These are phyloP conservation scores for Meyerozyma athensensis DNA, from an alignment of 1,139 yeast genomes.

Conservation along the genomic window DNA sequence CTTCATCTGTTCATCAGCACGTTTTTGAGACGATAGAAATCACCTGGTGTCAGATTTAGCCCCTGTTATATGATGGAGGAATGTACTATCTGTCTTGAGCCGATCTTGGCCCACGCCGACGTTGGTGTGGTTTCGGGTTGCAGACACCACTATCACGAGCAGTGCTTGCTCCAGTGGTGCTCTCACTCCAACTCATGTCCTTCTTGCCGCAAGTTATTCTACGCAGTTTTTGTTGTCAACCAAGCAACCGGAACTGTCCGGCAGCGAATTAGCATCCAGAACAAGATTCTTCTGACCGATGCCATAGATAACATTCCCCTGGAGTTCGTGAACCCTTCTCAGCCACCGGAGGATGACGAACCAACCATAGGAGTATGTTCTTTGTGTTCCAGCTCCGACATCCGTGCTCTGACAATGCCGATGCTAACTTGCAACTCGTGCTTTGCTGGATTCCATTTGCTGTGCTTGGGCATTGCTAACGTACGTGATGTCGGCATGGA, in stretches of 20 bases:
- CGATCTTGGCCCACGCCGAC: constrained; percentile 16
- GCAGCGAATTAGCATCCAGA: constrained; percentile 21
- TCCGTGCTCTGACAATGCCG: constrained; percentile 15
- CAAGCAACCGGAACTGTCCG: constrained; percentile 8
- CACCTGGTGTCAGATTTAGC: background rate
- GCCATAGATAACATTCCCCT: constrained; percentile 38
- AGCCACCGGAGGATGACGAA: constrained; percentile 6
- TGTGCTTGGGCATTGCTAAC: constrained; percentile 27
- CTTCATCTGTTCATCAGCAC: too few species aligned
- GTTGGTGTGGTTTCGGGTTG: constrained; percentile 41
- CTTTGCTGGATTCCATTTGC: constrained; percentile 30
- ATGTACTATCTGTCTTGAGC: constrained; percentile 50
- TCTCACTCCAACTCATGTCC: constrained; percentile 49
- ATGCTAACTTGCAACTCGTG: constrained; percentile 32
- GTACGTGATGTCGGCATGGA: background rate
- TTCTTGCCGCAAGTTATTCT: constrained; percentile 40
- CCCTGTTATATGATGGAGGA: constrained; percentile 19
- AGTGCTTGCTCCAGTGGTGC: constrained; percentile 47
- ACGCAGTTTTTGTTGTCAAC: constrained; percentile 22
- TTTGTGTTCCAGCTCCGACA: constrained; percentile 35
- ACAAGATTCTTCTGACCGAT: constrained; percentile 29
- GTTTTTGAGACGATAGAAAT: background rate
- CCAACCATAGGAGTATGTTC: constrained; percentile 21
- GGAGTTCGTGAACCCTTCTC: constrained; percentile 29
- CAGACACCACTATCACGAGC: constrained; percentile 40